Evolutionary conservation across 2,329 filamentous ascomycete species (phyloP), one percentile per base, ranked within the genome.

Genomic region (Didymella lethalis): DNA sequence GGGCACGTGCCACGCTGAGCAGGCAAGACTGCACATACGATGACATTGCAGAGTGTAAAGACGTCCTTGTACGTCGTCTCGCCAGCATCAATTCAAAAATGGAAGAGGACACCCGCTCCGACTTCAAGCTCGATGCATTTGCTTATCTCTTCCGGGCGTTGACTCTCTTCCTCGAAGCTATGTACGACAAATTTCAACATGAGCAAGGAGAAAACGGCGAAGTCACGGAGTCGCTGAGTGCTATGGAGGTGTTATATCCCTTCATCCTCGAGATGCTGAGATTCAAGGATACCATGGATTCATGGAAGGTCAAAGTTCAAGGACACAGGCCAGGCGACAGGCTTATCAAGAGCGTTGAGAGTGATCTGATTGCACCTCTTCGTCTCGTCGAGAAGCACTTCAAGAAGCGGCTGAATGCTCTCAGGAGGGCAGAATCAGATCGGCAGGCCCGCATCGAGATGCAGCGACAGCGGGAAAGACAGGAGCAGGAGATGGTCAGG

Each of bases 91-190:
- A 26, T 2, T 34, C 36, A 0, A 14, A 7, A 2, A 44, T 64
- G 4, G 18, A 53, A 10, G 29, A 53, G 3, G 36, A 65, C 2
- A 14, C 63, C 16, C 65, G 32, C 10, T 28, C 36, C 20, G 26
- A 14, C 4, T 66, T 75, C 56, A 75, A 75, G 49, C 18, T 20
- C 14, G 74, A 76, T 36, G 69, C 69, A 1, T 75, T 67, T 52
- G 56, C 54, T 1, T 63, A 71, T 43, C 45, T 75, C 3, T 75
- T 76, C 46, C 65, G 62, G 18, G 45, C 61, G 12, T 47, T 75
- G 6, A 47, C 59, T 6, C 10, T 31, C 1, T 63, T 69, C 14
- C 41, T 75, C 0, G 51, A 65, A 48, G 53, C 50, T 7, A 51
- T 71, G 18, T 58, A 70, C n/a, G 47, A 48, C 7, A 69, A 64